phyloP scores from a whole-genome alignment of 2,329 filamentous ascomycete species.

The Aspergillus piperis region DNA sequence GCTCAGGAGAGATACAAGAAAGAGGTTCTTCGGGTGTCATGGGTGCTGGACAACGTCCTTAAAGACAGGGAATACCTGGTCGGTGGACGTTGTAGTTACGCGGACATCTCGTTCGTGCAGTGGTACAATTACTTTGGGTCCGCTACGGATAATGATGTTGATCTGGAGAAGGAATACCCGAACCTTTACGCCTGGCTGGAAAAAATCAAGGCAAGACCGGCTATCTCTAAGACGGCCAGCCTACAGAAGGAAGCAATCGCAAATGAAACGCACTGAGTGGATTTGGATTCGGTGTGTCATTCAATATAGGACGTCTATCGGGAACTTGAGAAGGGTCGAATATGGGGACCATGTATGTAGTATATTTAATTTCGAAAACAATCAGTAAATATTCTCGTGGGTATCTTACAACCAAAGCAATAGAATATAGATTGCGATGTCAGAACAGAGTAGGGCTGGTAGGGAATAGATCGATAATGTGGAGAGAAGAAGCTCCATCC shows the following conservation, averaged over 20 bases:
- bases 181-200: slow-evolving; percentile 34
- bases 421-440: no score
- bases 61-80: slow-evolving; percentile 43
- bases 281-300: background rate
- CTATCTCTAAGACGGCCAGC: slow-evolving; percentile 27
- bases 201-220: slow-evolving; percentile 28
- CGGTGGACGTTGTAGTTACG: slow-evolving; percentile 47
- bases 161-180: slow-evolving; percentile 34
- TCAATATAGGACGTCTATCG: no score
- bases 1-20: slow-evolving; percentile 49
- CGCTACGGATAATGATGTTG: slow-evolving; percentile 17
- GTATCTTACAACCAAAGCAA: no score
- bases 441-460: no score
- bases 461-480: background rate
- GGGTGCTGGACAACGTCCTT: slow-evolving; percentile 47
- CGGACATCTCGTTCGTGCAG: slow-evolving; percentile 44
- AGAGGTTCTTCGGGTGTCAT: slow-evolving; percentile 48
- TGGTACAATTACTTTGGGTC: slow-evolving; percentile 32
- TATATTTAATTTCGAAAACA: no score
- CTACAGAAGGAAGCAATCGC: slow-evolving; percentile 16
- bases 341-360: no score
- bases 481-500: background rate
- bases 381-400: no score
- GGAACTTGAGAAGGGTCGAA: no score
- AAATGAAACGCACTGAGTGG: background rate